Evolutionary conservation across 306 rosid genomes (phyloP).

Genomic region (Medicago lupulina): DNA sequence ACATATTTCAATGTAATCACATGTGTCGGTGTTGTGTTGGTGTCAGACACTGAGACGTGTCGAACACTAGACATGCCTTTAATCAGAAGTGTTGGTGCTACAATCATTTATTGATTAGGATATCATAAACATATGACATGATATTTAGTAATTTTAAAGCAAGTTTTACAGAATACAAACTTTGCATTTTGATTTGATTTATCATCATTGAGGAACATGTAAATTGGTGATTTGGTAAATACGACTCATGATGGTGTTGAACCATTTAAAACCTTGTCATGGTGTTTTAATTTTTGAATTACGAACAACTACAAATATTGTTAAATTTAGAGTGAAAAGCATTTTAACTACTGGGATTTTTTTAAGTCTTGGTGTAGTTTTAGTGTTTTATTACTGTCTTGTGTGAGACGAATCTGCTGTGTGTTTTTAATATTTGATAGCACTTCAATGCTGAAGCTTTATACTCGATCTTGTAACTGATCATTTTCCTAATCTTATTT

Average conservation of each 20-base stretch:
- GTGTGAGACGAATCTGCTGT: not conserved
- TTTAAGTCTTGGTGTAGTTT: slow-evolving; percentile 15
- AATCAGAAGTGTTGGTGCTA: too few relatives aligned
- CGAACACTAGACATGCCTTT: too few relatives aligned
- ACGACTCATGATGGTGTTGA: not conserved
- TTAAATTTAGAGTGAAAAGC: slow-evolving; percentile 9
- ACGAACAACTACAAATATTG: slow-evolving; percentile 20
- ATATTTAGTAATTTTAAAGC: not conserved
- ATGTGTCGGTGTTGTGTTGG: not conserved
- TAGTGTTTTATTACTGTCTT: not conserved
- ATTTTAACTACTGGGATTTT: not conserved
- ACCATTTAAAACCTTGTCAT: slow-evolving; percentile 8
- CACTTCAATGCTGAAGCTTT: slow-evolving; percentile 20
- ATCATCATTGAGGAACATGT: not conserved
- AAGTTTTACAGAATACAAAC: slow-evolving; percentile 25
- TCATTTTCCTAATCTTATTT: not conserved
- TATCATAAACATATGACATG: not conserved
- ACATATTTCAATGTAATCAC: not conserved
- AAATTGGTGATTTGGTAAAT: not conserved
- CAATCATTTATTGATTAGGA: not conserved
- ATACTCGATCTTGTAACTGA: slow-evolving; percentile 10
- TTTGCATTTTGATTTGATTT: slow-evolving; percentile 3
- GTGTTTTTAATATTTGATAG: not conserved
- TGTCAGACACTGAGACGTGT: too few relatives aligned
- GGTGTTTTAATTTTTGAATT: not conserved